These are phyloP conservation scores for Suhomyces panamericanus DNA, from an alignment of 1,139 yeast genomes.

Conservation along the genomic window DNA sequence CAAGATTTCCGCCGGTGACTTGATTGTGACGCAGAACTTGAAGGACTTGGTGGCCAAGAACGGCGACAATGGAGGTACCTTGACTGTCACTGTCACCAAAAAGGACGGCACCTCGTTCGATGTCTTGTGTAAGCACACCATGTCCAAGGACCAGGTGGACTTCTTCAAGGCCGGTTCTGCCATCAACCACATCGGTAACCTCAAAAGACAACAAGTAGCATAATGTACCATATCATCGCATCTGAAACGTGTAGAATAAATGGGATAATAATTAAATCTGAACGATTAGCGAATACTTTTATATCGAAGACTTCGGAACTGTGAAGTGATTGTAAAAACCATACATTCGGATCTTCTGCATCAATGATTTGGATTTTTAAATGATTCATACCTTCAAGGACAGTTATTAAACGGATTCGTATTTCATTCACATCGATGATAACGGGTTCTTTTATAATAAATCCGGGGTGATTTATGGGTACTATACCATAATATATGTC, in stretches of 20 bases:
- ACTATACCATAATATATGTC: no score
- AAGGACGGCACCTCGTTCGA: constrained; percentile 69
- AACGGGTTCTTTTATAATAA: no score
- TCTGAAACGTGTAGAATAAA: not conserved
- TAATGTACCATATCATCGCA: constrained; percentile 2
- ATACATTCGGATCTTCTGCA: no score
- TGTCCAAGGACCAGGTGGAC: constrained; percentile 94
- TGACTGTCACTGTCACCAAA: constrained; percentile 73
- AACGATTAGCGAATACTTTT: no score
- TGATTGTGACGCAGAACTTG: constrained; percentile 74
- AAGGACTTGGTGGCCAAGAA: constrained; percentile 73
- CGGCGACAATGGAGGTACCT: constrained; percentile 84
- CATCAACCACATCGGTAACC: constrained; percentile 83
- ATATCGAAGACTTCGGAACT: no score
- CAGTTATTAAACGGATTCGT: no score
- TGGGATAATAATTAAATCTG: no score
- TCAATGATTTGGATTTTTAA: no score
- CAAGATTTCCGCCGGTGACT: constrained; percentile 71
- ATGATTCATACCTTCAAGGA: no score
- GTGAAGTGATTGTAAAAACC: no score
- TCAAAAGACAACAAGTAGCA: constrained; percentile 34
- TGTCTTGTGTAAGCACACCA: constrained; percentile 83
- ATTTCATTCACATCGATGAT: no score
- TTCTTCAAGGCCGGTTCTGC: constrained; percentile 98
- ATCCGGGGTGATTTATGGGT: no score